Conservation (phyloP, 345 rosid species). For the Angophora floribunda region DNA sequence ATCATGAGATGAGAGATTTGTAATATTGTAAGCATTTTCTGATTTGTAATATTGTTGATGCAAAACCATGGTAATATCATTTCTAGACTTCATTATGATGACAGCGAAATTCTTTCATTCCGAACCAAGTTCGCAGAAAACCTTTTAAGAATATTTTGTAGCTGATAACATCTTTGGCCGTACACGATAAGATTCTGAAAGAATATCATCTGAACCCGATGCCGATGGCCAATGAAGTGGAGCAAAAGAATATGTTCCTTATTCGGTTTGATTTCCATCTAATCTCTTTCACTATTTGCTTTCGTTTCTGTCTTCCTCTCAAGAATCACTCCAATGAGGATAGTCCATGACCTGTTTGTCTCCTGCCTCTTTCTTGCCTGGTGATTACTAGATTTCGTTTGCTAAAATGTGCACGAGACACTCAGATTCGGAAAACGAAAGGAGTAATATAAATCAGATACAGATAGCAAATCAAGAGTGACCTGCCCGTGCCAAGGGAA, state of each 20-base stretch:
- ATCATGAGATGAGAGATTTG: background rate
- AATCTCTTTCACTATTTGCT: background rate
- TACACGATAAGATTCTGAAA: background rate
- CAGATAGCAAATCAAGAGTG: background rate
- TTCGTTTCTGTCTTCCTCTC: background rate
- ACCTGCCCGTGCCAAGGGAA: background rate
- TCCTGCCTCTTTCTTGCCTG: background rate
- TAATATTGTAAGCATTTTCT: background rate
- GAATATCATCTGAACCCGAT: background rate
- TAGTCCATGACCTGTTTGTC: background rate
- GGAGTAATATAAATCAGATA: background rate
- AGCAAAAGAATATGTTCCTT: background rate
- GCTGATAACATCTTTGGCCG: background rate
- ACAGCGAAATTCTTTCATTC: fast-evolving
- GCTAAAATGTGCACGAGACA: background rate
- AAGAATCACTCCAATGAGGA: background rate
- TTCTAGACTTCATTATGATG: background rate
- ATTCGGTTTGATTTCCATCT: background rate
- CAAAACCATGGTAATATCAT: background rate
- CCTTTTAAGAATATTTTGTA: background rate
- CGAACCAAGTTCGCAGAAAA: fast-evolving
- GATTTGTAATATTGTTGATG: background rate
- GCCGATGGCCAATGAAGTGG: background rate
- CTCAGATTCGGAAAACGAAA: background rate
- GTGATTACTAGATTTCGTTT: background rate